A percentile compares a stretch with the other conserved stretches of the same genome.
Evolutionary conservation across 2,329 filamentous ascomycete species (phyloP).

Genomic region (Aspergillus sp.): DNA sequence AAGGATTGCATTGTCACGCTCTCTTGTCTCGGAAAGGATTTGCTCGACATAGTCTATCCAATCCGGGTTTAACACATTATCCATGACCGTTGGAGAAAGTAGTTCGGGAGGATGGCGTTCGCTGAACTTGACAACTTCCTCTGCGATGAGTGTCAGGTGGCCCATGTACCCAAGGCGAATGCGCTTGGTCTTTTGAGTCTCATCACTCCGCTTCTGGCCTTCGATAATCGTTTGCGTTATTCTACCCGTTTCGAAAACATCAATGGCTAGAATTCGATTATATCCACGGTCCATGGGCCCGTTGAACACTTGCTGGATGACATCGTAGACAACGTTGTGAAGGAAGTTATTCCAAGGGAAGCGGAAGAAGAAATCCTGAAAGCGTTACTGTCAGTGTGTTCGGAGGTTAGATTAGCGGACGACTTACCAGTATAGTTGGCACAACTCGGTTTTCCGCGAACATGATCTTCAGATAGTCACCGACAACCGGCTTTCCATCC

Average conservation of each 20-base stretch:
- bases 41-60: slow-evolving; percentile 97
- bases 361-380: slow-evolving; percentile 90
- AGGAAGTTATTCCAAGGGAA: slow-evolving; percentile 99
- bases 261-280: slow-evolving; percentile 85
- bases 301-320: slow-evolving; percentile 98
- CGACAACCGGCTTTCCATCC: slow-evolving; percentile 76
- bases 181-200: slow-evolving; percentile 76
- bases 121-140: slow-evolving; percentile 98
- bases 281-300: slow-evolving; percentile 95
- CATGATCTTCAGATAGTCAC: slow-evolving; percentile 91
- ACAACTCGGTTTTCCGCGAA: slow-evolving; percentile 95
- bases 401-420: background rate
- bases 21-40: slow-evolving; percentile 85
- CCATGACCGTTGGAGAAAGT: slow-evolving; percentile 77
- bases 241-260: slow-evolving; percentile 86
- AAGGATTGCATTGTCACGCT: slow-evolving; percentile 96
- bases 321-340: slow-evolving; percentile 98
- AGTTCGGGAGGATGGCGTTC: slow-evolving; percentile 89
- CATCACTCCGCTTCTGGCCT: slow-evolving; percentile 83
- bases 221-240: slow-evolving; percentile 90
- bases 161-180: slow-evolving; percentile 98
- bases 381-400: slow-evolving; percentile 1
- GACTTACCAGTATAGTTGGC: slow-evolving; percentile 84
- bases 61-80: slow-evolving; percentile 82
- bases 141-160: slow-evolving; percentile 91